phyloP scores from a whole-genome alignment of 805 yeast species.

The Myxozyma udenii region DNA sequence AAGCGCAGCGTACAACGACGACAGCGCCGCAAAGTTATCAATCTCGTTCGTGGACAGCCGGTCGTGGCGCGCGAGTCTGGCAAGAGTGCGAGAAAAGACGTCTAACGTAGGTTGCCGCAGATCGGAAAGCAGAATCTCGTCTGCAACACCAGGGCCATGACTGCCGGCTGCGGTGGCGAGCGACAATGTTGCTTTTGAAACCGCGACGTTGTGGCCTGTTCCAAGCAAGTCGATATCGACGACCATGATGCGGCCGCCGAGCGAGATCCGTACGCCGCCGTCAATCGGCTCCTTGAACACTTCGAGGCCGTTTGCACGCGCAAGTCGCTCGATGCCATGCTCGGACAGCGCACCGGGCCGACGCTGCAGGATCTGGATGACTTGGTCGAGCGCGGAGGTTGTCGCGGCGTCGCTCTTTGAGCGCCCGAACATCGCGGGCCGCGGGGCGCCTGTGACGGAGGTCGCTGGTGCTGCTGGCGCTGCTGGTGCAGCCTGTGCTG shows the following conservation, averaged over 20 bases:
- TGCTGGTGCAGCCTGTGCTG: neutral
- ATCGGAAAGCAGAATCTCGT: conserved; percentile 33
- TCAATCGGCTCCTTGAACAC: conserved; percentile 39
- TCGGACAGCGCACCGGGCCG: conserved; percentile 41
- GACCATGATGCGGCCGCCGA: conserved; percentile 42
- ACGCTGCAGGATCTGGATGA: conserved; percentile 32
- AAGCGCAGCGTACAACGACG: conserved; percentile 36
- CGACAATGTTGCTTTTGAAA: conserved; percentile 30
- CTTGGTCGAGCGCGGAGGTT: conserved; percentile 18
- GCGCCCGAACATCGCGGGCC: conserved; percentile 13
- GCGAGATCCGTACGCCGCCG: conserved; percentile 38
- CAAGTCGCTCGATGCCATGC: conserved; percentile 38
- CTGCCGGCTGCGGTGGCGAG: conserved; percentile 22
- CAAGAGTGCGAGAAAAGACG: conserved; percentile 36
- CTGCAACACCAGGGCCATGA: neutral
- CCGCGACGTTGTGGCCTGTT: conserved; percentile 17
- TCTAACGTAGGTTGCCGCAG: conserved; percentile 38
- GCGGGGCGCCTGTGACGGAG: neutral
- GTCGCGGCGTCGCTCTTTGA: conserved; percentile 9
- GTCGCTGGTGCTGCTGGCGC: neutral
- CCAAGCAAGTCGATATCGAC: conserved; percentile 37
- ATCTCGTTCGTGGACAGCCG: conserved; percentile 37
- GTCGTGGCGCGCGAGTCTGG: conserved; percentile 38
- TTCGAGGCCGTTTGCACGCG: conserved; percentile 38
- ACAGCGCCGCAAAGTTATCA: conserved; percentile 40